Conservation (phyloP, 2,329 filamentous ascomycete genomes). For the Aspergillus ochraceoroseus region DNA sequence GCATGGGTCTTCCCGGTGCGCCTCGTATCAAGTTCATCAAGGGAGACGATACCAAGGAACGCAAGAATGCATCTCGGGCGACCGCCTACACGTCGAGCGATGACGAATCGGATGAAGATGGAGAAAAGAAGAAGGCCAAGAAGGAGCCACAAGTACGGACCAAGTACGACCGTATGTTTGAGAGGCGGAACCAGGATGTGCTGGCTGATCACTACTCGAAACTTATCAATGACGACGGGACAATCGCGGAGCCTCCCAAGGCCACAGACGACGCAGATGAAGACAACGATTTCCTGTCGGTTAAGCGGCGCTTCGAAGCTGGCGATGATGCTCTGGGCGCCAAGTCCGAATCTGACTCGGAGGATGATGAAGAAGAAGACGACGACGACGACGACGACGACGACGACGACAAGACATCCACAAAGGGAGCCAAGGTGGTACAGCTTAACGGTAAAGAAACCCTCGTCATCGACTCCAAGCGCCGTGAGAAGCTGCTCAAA, state of each 20-base stretch:
- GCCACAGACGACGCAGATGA: conserved; percentile 56
- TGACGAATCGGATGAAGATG: conserved; percentile 43
- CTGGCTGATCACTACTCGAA: conserved; percentile 91
- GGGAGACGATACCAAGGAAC: conserved; percentile 76
- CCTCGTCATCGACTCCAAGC: conserved; percentile 85
- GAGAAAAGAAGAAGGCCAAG: conserved; percentile 49
- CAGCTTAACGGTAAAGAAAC: conserved; percentile 60
- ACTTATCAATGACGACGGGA: conserved; percentile 63
- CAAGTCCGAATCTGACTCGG: conserved; percentile 17
- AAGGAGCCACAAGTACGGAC: conserved; percentile 65
- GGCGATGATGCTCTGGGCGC: conserved; percentile 54
- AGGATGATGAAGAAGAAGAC: conserved; percentile 35
- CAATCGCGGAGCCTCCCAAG: conserved; percentile 34
- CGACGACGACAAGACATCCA: conserved; percentile 24
- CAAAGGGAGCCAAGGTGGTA: conserved; percentile 42
- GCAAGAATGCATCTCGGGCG: conserved; percentile 78
- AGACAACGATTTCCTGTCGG: conserved; percentile 76
- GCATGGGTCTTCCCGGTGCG: conserved; percentile 81
- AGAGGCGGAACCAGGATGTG: conserved; percentile 91
- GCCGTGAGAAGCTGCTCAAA: conserved; percentile 87
- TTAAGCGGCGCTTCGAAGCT: conserved; percentile 79
- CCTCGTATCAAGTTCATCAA: conserved; percentile 92
- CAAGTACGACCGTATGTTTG: conserved; percentile 97
- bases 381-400: conserved; percentile 39
- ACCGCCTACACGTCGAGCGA: conserved; percentile 57